Evolutionary conservation across 306 rosid species (phyloP).

Genomic region (Lablab purpureus): DNA sequence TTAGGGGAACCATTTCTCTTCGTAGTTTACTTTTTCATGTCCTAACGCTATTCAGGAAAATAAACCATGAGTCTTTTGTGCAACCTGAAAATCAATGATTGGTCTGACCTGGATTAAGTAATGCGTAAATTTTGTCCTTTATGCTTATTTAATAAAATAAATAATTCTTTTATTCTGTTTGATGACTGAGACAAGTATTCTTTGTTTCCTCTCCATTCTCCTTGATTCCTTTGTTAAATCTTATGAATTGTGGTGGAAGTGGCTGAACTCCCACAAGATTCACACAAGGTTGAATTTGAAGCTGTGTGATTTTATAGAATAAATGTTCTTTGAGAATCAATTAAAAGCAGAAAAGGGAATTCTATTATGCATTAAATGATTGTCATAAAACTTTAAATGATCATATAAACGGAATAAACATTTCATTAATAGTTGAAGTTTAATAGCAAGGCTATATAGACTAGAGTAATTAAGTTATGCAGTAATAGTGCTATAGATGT

Average conservation of each 20-base stretch:
- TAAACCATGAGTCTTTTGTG: neutral
- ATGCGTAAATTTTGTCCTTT: neutral
- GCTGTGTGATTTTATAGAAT: constrained; percentile 2
- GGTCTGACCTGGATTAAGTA: constrained; percentile 7
- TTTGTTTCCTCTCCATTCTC: neutral
- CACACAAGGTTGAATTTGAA: constrained; percentile 14
- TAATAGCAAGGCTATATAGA: constrained; percentile 21
- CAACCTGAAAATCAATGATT: neutral
- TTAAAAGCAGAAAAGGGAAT: constrained; percentile 26
- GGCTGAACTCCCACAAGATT: neutral
- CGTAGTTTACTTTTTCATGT: neutral
- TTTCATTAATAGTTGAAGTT: constrained; percentile 12
- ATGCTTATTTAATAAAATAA: constrained; percentile 26
- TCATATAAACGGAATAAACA: constrained; percentile 9
- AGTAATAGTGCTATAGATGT: neutral
- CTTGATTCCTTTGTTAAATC: neutral
- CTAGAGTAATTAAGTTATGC: constrained; percentile 28
- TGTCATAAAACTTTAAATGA: constrained; percentile 20
- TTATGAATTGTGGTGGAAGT: constrained; percentile 24
- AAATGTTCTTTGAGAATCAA: constrained; percentile 7
- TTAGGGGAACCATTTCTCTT: neutral
- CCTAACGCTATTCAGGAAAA: neutral
- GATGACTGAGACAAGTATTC: neutral
- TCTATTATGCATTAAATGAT: constrained; percentile 18
- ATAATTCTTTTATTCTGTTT: neutral